phyloP scores from a whole-genome alignment of 805 yeast species.

The Yamadazyma olivae region DNA sequence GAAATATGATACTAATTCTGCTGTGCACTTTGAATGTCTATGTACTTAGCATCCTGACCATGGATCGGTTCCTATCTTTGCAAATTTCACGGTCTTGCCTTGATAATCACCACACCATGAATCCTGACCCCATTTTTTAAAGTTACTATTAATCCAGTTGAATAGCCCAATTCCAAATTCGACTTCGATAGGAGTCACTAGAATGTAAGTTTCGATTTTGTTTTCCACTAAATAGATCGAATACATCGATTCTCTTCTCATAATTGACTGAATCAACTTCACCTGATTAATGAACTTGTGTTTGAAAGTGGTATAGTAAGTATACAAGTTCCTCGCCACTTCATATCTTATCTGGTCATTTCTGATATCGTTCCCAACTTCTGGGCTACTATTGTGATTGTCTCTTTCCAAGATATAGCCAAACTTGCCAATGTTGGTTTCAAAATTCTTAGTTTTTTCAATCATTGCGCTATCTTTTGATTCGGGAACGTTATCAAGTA shows the following conservation, averaged over 20 bases:
- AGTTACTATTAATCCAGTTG: conserved; percentile 10
- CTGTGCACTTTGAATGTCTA: too few species aligned
- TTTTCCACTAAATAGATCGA: conserved; percentile 2
- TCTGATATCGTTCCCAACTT: too few species aligned
- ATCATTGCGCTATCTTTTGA: too few species aligned
- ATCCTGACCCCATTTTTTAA: conserved; percentile 5
- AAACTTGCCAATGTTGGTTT: too few species aligned
- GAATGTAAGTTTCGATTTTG: conserved; percentile 1
- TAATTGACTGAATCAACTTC: conserved; percentile 2
- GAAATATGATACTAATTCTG: too few species aligned
- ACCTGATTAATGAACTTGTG: background rate
- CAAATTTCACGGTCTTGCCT: conserved; percentile 6
- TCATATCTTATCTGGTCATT: too few species aligned
- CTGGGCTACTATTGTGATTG: too few species aligned
- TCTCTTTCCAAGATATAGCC: too few species aligned
- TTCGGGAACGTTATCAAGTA: too few species aligned
- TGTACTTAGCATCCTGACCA: too few species aligned
- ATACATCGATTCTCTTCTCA: background rate
- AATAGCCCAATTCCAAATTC: conserved; percentile 2
- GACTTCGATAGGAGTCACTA: conserved; percentile 6
- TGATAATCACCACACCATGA: conserved; percentile 10
- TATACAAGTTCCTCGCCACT: too few species aligned
- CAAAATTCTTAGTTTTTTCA: too few species aligned
- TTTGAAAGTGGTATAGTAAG: background rate
- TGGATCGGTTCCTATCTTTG: conserved; percentile 9